phyloP scores from a whole-genome alignment of 139 green algal genomes.

The Closterium sp. region DNA sequence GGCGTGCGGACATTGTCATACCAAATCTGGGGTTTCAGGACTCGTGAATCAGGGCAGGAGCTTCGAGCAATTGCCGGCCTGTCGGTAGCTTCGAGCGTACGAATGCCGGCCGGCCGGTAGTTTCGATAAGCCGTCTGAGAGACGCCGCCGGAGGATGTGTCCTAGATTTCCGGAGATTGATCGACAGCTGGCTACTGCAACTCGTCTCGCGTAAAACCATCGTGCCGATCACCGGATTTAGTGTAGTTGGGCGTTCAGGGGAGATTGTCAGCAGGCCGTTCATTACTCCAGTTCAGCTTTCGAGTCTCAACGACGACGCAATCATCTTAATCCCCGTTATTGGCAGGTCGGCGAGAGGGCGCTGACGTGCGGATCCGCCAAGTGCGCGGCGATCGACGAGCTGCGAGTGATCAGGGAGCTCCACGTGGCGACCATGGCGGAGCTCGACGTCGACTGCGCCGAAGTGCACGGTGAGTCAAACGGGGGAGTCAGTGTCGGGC shows the following conservation, averaged over 20 bases:
- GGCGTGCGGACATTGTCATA: not conserved
- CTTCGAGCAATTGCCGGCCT: not conserved
- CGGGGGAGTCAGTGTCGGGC: too few species aligned
- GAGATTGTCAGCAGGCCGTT: too few species aligned
- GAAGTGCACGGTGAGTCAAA: not conserved
- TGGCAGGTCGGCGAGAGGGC: constrained; percentile 63
- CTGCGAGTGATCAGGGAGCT: constrained; percentile 43
- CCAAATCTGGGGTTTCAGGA: too few species aligned
- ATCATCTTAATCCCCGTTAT: not conserved
- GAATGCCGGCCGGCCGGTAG: too few species aligned
- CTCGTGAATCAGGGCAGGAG: too few species aligned
- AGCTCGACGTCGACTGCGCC: not conserved
- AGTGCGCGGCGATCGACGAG: constrained; percentile 25
- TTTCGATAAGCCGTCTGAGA: too few species aligned
- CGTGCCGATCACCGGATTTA: too few species aligned
- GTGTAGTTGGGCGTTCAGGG: too few species aligned
- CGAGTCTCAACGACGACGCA: not conserved
- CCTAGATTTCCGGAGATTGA: not conserved
- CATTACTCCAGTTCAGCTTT: not conserved
- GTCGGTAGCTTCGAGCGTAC: too few species aligned
- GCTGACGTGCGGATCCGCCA: constrained; percentile 52
- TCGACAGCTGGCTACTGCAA: too few species aligned
- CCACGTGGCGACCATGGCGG: constrained; percentile 7
- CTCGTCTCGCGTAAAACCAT: too few species aligned
- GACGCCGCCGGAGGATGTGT: constrained; percentile 3